Evolutionary conservation across 2,329 filamentous ascomycete genomes (phyloP).

Genomic region (Ceratocystis cubensis): DNA sequence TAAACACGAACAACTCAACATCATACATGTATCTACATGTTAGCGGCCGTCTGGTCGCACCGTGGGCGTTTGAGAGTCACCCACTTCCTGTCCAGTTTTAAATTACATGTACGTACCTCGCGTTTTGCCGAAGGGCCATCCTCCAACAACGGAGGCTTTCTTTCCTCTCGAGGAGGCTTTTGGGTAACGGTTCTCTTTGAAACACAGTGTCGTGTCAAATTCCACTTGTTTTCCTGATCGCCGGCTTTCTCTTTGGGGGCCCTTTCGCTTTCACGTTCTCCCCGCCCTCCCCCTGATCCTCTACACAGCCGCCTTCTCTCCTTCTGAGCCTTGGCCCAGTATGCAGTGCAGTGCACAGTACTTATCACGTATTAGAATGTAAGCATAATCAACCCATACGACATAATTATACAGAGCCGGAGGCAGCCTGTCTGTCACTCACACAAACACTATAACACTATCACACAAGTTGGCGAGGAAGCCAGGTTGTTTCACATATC

Average conservation of each 20-base stretch:
- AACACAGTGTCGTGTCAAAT: neutral
- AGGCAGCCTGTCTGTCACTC: neutral
- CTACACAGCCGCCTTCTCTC: neutral
- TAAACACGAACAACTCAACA: neutral
- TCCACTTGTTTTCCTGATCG: neutral
- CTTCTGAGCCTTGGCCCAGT: too few relatives aligned
- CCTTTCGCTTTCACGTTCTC: neutral
- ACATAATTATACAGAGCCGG: neutral
- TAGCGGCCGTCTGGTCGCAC: neutral
- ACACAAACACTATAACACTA: neutral
- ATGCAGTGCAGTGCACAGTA: too few relatives aligned
- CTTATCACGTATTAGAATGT: too few relatives aligned
- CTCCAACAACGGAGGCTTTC: neutral
- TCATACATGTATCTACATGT: neutral
- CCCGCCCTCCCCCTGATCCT: neutral
- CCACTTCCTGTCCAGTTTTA: neutral
- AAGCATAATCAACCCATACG: too few relatives aligned
- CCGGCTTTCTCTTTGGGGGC: neutral
- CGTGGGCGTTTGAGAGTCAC: too few relatives aligned
- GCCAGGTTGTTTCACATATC: neutral
- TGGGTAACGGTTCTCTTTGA: neutral
- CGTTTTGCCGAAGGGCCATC: too few relatives aligned
- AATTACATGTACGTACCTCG: neutral
- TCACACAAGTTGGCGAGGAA: neutral
- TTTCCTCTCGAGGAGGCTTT: neutral